A percentile compares a stretch with the other conserved stretches of the same genome.
Conservation (phyloP, 164 flowering plant genomes). For the Vitis vinifera region ASM3070453v1 NC_081812.1:21984001-21984500, state of each 20-base stretch:
- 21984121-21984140: conserved; percentile 66
- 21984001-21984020: conserved; percentile 83
- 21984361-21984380: not conserved
- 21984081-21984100: conserved; percentile 7
- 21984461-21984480: too few species aligned
- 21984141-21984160: conserved; percentile 84
- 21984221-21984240: not conserved
- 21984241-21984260: not conserved
- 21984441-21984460: too few species aligned
- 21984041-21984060: not conserved
- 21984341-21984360: too few species aligned
- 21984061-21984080: not conserved
- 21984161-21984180: conserved; percentile 83
- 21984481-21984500: too few species aligned
- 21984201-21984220: conserved; percentile 71
- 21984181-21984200: conserved; percentile 65
- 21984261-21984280: not conserved
- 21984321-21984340: not conserved
- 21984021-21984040: conserved; percentile 46
- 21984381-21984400: not conserved
- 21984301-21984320: not conserved
- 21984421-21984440: too few species aligned
- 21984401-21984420: too few species aligned
- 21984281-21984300: not conserved
- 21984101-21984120: conserved; percentile 68